Evolutionary conservation across 306 rosid genomes (phyloP), one percentile per base, ranked within the genome.

Genomic region (Trifolium subterraneum): DNA sequence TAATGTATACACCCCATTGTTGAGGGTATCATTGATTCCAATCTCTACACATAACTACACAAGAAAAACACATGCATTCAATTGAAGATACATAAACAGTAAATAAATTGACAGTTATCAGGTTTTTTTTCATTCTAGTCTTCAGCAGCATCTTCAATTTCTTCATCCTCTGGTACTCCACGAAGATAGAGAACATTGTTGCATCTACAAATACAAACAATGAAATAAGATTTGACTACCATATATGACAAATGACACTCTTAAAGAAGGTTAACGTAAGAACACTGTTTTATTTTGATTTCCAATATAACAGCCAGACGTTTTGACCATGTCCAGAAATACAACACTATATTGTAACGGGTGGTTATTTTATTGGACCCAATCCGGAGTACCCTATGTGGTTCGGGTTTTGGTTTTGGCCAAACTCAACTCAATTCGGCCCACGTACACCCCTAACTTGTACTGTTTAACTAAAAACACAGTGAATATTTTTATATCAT

Each of bases 161-260:
- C 98, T 81, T 93, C 97, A 76, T 91, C 98, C 84, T 91, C 98
- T 5, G 97, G 96, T 14, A 89, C 97, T 50, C 98, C 98, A 1
- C 96, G 98, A 76, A 93, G 96, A 75, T 93, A 93, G 36, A 93
- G 93, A 78, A 93, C 98, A 71, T 93, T 93, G 89, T 93, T 93
- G 71, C 98, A 93, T 80, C 98, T 93, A 88, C 62, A 66, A 59
- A 60, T 4, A 10, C 23, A 76, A 78, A 65, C 65, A 70, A 69
- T 50, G 67, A 16, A 42, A 75, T 36, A 33, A 78, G 19, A 22
- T 18, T 25, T 42, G 6, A 16, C 35, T 15, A 12, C n/a, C 38
- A 1, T 4, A 35, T n/a, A 44, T 31, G 62, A 68, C 47, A 15
- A 55, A 20, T 54, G n/a, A 38, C 22, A 9, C 60, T 47, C 18